phyloP scores from a whole-genome alignment of 1,139 yeast species.

The Pneumocystis murina region DNA sequence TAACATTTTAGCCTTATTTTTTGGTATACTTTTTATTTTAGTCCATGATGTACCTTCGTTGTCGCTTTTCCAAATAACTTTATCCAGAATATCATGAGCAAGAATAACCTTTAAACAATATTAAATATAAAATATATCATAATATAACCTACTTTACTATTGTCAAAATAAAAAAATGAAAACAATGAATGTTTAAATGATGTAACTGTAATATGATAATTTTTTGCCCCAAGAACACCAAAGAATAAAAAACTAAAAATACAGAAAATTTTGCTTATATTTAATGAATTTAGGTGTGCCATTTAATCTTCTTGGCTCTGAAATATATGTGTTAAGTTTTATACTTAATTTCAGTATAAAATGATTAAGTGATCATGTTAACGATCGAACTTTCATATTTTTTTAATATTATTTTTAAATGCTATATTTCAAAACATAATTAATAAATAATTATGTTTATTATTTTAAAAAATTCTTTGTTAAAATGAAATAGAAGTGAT shows the following conservation, averaged over 20 bases:
- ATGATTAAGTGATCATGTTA: no score
- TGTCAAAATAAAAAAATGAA: slow-evolving; percentile 15
- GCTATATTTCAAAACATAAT: background rate
- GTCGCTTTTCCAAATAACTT: slow-evolving; percentile 30
- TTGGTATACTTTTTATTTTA: slow-evolving; percentile 22
- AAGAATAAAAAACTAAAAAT: background rate
- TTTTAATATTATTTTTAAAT: no score
- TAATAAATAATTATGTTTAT: background rate
- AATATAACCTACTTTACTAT: slow-evolving; percentile 13
- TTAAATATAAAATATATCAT: background rate
- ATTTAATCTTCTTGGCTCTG: background rate
- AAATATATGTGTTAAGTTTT: background rate
- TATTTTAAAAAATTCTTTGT: background rate
- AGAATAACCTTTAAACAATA: slow-evolving; percentile 21
- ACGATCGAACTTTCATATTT: no score
- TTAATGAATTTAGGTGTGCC: background rate
- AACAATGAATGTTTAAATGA: slow-evolving; percentile 14
- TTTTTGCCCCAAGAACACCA: background rate
- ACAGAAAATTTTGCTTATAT: background rate
- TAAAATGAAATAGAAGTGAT: background rate
- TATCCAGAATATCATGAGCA: slow-evolving; percentile 23
- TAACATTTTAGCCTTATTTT: slow-evolving; percentile 24
- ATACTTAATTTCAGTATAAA: no score
- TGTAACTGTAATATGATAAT: slow-evolving; percentile 4
- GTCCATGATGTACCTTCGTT: slow-evolving; percentile 49